Evolutionary conservation across 495 filamentous ascomycete genomes (phyloP).

Genomic region (Talaromyces liani): DNA sequence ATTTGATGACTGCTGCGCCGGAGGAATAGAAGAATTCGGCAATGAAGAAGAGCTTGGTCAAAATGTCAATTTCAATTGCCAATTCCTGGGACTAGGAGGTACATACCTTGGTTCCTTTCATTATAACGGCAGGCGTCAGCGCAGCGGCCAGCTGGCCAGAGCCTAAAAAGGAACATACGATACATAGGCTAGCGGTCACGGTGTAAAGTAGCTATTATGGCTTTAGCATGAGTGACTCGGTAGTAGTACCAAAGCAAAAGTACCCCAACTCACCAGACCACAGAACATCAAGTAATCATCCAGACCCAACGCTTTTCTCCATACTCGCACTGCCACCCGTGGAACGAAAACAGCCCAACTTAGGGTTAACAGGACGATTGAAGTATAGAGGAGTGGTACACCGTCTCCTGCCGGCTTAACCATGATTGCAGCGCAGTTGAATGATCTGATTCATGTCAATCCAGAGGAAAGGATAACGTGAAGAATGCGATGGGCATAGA

Average conservation of each 20-base stretch:
- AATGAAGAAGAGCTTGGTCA: constrained; percentile 4
- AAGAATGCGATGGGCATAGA: neutral
- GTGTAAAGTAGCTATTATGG: neutral
- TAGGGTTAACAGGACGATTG: neutral
- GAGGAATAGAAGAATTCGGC: constrained; percentile 5
- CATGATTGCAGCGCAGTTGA: neutral
- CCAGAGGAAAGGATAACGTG: neutral
- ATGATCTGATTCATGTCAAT: neutral
- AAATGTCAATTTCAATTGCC: neutral
- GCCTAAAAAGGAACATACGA: constrained; percentile 1
- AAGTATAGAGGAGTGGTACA: neutral
- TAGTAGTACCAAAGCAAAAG: neutral
- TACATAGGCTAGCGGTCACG: constrained; percentile 4
- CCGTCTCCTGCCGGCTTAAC: constrained; percentile 4
- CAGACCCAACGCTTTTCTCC: constrained; percentile 3
- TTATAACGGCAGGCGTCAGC: neutral
- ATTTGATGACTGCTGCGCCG: neutral
- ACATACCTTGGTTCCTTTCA: constrained; percentile 4
- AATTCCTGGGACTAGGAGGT: neutral
- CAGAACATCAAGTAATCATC: constrained; percentile 1
- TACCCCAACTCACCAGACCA: neutral
- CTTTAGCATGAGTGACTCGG: neutral
- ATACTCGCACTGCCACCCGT: constrained; percentile 1
- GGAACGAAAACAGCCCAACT: neutral
- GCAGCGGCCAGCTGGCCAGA: constrained; percentile 1